Base-by-base conservation (phyloP, 768 basidiomycete species). In the Rhizopogon rudus region DNA sequence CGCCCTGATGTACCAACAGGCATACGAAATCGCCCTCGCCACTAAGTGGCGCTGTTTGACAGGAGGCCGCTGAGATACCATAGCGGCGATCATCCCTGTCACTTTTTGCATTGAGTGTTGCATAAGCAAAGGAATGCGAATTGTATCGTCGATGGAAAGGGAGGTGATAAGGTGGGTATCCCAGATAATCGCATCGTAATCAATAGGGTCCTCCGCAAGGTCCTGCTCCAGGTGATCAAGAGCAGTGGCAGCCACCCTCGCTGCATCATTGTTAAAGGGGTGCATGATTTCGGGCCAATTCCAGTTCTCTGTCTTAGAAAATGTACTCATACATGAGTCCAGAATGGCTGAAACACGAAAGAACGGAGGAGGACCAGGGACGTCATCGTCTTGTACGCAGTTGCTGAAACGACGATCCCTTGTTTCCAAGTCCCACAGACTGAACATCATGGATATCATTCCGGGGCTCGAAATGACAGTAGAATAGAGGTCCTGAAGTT, bases 1-100 rank as follows among this genome's bases (percentile, higher is more conserved):
- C 5, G 60, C 56, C 8, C 68, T 68, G 42, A 68, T 62, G 35
- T 66, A 64, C 67, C 68, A 68, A 22, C 66, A 68, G 12, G 59
- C 64, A 35, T 63, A 66, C 3, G 68, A 70, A 44, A 68, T 54
- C 33, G 54, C 59, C 40, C 63, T 68, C 25, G 68, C 65, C 25
- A 65, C 44, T 48, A 64, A 42, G 13, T 41, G 0, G 16, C 16
- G 61, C 7, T 42, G 53, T 13, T 58, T 10, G 22, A 44, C 40
- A 16, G 35, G 44, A 16, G 57, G 28, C 40, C 57, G 56, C 35
- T 29, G 53, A 40, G 28, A 48, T 25, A 60, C 58, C 57, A 68
- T 22, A 13, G 46, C 49, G 9, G n/a, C 22, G 22, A 70, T 37
- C 46, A 67, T 55, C 35, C 33, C 44, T 16, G 65, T 44, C 2